Conservation (phyloP, 2,329 filamentous ascomycete species). For the Aspergillus vadensis region DNA sequence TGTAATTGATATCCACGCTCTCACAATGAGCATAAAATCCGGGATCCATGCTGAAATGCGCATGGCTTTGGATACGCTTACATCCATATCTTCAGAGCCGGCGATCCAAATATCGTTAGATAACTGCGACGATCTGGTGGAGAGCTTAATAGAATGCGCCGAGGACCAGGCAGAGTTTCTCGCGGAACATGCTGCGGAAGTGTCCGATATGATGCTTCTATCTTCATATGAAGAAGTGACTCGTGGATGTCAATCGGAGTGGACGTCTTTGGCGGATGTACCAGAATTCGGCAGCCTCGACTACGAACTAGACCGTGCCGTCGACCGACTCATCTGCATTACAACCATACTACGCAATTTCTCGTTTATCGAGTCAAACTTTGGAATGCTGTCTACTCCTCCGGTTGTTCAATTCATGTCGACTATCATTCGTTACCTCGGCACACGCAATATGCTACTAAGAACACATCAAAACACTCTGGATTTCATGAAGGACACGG, state of each 20-base stretch:
- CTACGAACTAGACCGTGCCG: conserved; percentile 82
- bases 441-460: conserved; percentile 83
- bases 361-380: conserved; percentile 81
- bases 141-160: conserved; percentile 84
- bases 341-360: conserved; percentile 91
- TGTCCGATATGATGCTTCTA: conserved; percentile 82
- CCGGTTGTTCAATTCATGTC: conserved; percentile 81
- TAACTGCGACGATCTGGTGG: conserved; percentile 83
- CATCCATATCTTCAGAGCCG: conserved; percentile 67
- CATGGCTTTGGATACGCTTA: conserved; percentile 81
- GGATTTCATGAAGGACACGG: conserved; percentile 95
- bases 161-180: conserved; percentile 84
- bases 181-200: conserved; percentile 79
- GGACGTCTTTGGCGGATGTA: conserved; percentile 69
- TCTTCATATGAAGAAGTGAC: conserved; percentile 85
- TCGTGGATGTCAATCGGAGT: conserved; percentile 74
- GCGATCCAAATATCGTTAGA: conserved; percentile 68
- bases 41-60: conserved; percentile 89
- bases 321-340: conserved; percentile 84
- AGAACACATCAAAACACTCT: conserved; percentile 80
- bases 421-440: conserved; percentile 79
- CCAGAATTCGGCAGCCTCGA: conserved; percentile 72
- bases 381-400: conserved; percentile 71
- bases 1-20: conserved; percentile 82
- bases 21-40: conserved; percentile 86